Evolutionary conservation across 305 asterid species (phyloP).

Genomic region (Fraxinus angustifolia): DNA sequence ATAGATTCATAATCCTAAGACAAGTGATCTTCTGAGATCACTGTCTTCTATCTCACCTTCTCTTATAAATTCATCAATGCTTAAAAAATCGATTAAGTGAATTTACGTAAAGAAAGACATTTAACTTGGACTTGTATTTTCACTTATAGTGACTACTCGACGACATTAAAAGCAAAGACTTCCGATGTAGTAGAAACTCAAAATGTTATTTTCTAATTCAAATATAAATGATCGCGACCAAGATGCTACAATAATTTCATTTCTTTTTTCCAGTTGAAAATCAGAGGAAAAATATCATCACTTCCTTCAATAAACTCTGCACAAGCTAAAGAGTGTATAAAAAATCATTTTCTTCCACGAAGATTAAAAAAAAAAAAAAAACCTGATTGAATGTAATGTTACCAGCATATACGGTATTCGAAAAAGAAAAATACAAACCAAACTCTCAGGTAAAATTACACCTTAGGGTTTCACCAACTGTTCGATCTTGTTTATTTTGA

Average conservation of each 20-base stretch:
- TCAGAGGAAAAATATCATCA: background rate
- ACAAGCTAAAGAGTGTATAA: background rate
- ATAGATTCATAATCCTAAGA: background rate
- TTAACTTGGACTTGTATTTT: background rate
- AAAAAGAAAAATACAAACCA: background rate
- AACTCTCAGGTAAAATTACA: background rate
- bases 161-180: background rate
- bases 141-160: background rate
- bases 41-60: background rate
- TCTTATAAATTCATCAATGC: background rate
- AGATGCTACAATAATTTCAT: background rate
- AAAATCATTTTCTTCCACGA: background rate
- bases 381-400: background rate
- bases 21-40: background rate
- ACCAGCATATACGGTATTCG: background rate
- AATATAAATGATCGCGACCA: background rate
- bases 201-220: background rate
- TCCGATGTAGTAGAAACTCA: background rate
- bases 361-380: background rate
- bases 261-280: background rate
- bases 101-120: background rate
- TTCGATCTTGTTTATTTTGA: slow-evolving; percentile 67
- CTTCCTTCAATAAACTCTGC: background rate
- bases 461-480: slow-evolving; percentile 63
- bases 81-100: background rate